Conservation (phyloP, 2,329 filamentous ascomycete genomes). For the Zymoseptoria passerinii region DNA sequence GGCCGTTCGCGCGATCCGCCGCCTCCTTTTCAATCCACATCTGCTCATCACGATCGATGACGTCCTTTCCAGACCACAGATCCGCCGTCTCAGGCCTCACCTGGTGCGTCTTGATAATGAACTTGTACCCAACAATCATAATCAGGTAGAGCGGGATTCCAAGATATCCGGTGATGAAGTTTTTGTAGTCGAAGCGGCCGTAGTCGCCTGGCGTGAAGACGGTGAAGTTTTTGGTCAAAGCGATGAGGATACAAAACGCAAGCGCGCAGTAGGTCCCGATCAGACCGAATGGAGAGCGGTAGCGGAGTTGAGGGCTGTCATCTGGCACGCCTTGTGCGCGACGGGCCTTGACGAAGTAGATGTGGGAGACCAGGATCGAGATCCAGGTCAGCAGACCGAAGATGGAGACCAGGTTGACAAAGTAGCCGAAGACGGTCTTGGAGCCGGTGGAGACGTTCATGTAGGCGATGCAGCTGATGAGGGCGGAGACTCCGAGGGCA, state of each 20-base stretch:
- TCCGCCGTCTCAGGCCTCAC: slow-evolving; percentile 49
- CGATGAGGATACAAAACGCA: slow-evolving; percentile 62
- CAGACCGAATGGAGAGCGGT: slow-evolving; percentile 64
- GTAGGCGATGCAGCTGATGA: slow-evolving; percentile 51
- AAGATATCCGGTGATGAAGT: slow-evolving; percentile 42
- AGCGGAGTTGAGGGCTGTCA: slow-evolving; percentile 30
- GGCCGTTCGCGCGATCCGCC: slow-evolving; percentile 20
- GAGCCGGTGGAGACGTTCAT: slow-evolving; percentile 39
- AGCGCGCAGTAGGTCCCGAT: slow-evolving; percentile 61
- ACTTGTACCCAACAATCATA: slow-evolving; percentile 54
- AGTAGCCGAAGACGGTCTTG: slow-evolving; percentile 40
- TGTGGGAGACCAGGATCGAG: slow-evolving; percentile 42
- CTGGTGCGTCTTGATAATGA: slow-evolving; percentile 51
- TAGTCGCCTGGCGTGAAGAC: slow-evolving; percentile 50
- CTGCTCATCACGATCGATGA: slow-evolving; percentile 50
- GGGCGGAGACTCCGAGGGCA: slow-evolving; percentile 52
- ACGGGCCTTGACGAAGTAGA: slow-evolving; percentile 41
- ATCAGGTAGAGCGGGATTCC: slow-evolving; percentile 67
- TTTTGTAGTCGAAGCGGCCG: slow-evolving; percentile 60
- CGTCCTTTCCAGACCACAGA: slow-evolving; percentile 50
- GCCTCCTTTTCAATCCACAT: slow-evolving; percentile 26
- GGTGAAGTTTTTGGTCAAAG: slow-evolving; percentile 74
- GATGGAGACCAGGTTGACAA: slow-evolving; percentile 38
- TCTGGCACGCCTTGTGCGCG: slow-evolving; percentile 39
- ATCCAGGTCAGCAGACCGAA: slow-evolving; percentile 41